Conservation (phyloP, 306 rosid genomes). For the Coriaria nepalensis region DNA sequence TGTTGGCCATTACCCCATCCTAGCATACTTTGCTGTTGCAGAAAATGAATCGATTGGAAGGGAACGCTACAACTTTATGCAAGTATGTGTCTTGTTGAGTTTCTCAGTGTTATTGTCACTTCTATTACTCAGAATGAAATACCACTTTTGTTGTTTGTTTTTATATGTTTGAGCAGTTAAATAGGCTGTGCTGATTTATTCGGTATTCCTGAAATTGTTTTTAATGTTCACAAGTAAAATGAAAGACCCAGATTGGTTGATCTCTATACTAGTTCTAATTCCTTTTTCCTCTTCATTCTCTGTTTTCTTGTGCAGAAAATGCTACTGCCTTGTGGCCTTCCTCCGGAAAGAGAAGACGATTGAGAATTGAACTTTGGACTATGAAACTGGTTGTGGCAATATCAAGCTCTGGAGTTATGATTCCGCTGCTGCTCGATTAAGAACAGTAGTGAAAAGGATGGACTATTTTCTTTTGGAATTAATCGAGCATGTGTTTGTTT, state of each 20-base stretch:
- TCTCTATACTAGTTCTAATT: neutral
- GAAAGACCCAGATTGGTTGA: too few relatives aligned
- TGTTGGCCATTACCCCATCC: slow-evolving; percentile 73
- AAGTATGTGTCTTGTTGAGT: slow-evolving; percentile 29
- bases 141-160: too few relatives aligned
- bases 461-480: too few relatives aligned
- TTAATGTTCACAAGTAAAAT: too few relatives aligned
- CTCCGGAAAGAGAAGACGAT: slow-evolving; percentile 89
- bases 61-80: slow-evolving; percentile 84
- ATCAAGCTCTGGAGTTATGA: too few relatives aligned
- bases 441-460: too few relatives aligned
- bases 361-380: slow-evolving; percentile 11
- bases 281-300: neutral
- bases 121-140: neutral
- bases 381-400: too few relatives aligned
- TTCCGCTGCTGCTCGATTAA: too few relatives aligned
- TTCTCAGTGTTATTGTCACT: neutral
- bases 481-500: too few relatives aligned
- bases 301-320: slow-evolving; percentile 43
- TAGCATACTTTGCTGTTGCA: slow-evolving; percentile 66
- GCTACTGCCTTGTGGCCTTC: slow-evolving; percentile 91
- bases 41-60: slow-evolving; percentile 95
- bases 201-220: too few relatives aligned
- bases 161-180: too few relatives aligned
- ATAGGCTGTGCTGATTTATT: too few relatives aligned